A percentile compares a stretch with the other conserved stretches of the same genome.
phyloP scores from a whole-genome alignment of 2,329 filamentous ascomycete genomes.

The Colletotrichum godetiae region DNA sequence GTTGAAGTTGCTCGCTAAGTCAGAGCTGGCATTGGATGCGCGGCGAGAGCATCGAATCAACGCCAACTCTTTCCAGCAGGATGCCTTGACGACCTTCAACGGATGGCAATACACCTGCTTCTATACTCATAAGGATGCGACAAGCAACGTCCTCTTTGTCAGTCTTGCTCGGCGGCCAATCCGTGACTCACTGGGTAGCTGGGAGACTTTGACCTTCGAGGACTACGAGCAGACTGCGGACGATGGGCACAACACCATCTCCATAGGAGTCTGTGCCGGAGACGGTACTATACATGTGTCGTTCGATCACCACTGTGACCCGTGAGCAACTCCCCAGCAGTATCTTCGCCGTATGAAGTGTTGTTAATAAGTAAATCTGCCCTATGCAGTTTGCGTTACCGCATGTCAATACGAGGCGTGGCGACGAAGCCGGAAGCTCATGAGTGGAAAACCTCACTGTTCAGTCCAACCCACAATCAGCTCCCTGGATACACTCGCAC shows the following conservation, averaged over 20 bases:
- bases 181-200: neutral
- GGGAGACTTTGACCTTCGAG: constrained; percentile 21
- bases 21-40: constrained; percentile 21
- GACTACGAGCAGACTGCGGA: constrained; percentile 34
- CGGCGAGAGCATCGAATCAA: constrained; percentile 32
- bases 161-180: constrained; percentile 19
- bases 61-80: constrained; percentile 34
- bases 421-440: constrained; percentile 15
- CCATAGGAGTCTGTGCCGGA: constrained; percentile 20
- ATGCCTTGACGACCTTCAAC: constrained; percentile 29
- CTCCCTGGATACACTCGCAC: constrained; percentile 27
- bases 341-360: neutral
- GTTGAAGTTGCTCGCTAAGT: constrained; percentile 9
- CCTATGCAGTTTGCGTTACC: constrained; percentile 9
- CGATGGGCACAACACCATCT: constrained; percentile 34
- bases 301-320: constrained; percentile 32
- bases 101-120: constrained; percentile 32
- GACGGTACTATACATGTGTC: constrained; percentile 31
- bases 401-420: constrained; percentile 25
- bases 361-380: neutral
- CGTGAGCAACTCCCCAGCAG: constrained; percentile 7
- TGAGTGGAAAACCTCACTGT: constrained; percentile 19
- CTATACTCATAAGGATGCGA: constrained; percentile 23
- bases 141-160: constrained; percentile 12
- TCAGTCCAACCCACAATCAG: constrained; percentile 31